Percentiles rank a stretch among this genome's conserved stretches.
Evolutionary conservation across 2,329 filamentous ascomycete species (phyloP).

Genomic region (Dryadomyces quercivorus): DNA sequence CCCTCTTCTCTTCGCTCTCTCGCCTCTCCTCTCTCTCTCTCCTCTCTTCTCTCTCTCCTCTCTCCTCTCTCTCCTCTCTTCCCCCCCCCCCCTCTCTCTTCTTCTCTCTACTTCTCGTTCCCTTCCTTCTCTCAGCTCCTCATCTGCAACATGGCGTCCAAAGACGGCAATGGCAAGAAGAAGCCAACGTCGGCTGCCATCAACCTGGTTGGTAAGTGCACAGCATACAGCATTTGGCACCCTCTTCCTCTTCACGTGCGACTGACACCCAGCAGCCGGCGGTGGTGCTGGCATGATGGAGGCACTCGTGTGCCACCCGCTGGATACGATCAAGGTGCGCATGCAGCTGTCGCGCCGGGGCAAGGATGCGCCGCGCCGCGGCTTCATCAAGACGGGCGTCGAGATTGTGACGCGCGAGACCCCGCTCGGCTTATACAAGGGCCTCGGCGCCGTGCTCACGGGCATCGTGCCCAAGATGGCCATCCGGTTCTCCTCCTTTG

Average conservation of each 20-base stretch:
- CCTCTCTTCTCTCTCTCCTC: not conserved
- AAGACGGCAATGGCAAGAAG: constrained; percentile 39
- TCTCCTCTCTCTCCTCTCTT: not conserved
- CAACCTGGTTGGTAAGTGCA: constrained; percentile 69
- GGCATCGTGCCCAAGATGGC: constrained; percentile 99
- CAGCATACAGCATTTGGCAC: not conserved
- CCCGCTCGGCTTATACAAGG: constrained; percentile 89
- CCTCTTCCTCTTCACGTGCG: not conserved
- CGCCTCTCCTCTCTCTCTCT: not conserved
- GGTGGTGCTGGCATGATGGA: constrained; percentile 99
- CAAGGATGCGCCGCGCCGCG: constrained; percentile 71
- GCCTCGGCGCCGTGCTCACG: constrained; percentile 88
- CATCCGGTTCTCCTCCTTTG: constrained; percentile 95
- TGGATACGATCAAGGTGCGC: constrained; percentile 96
- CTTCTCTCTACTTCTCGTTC: not conserved
- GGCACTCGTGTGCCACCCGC: constrained; percentile 85
- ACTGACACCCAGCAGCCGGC: constrained; percentile 48
- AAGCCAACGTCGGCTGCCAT: constrained; percentile 70
- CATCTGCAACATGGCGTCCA: constrained; percentile 24
- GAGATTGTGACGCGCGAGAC: constrained; percentile 88
- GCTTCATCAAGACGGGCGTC: constrained; percentile 74
- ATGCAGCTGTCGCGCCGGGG: constrained; percentile 95
- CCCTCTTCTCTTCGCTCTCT: not conserved
- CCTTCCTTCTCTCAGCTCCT: not conserved
- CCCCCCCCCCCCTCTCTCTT: not conserved